Percentiles rank a stretch among this genome's conserved stretches.
phyloP scores from a whole-genome alignment of 2,329 filamentous ascomycete genomes.

The Aspergillus sp. region DNA sequence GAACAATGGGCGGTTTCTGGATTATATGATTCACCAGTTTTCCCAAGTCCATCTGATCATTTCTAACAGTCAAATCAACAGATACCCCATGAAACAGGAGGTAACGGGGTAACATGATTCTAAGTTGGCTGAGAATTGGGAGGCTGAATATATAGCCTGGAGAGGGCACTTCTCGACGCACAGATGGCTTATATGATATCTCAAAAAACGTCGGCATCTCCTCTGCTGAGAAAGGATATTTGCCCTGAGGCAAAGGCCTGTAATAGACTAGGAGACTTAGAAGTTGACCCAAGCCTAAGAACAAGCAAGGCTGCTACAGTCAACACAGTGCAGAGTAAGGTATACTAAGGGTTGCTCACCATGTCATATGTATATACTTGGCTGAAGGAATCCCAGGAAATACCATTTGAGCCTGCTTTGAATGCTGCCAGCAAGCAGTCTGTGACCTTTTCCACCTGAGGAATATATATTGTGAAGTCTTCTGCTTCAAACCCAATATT shows the following conservation, averaged over 20 bases:
- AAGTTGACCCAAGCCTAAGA: background rate
- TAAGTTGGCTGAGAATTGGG: background rate
- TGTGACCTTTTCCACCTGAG: background rate
- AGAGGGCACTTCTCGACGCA: background rate
- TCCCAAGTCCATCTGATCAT: background rate
- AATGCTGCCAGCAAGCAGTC: background rate
- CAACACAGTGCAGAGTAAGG: background rate
- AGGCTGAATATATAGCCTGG: background rate
- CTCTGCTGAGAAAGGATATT: background rate
- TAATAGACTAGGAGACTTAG: background rate
- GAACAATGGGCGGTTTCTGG: background rate
- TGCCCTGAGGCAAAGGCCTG: background rate
- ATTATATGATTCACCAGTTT: background rate
- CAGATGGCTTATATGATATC: background rate
- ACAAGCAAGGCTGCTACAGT: background rate
- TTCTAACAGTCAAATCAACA: background rate
- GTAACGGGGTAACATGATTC: background rate
- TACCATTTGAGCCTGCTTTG: background rate
- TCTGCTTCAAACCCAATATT: background rate
- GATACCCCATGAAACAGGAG: background rate
- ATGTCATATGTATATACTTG: background rate
- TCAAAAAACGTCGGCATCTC: background rate
- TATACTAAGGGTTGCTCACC: background rate
- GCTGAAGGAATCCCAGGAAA: background rate
- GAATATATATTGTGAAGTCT: background rate